phyloP scores from a whole-genome alignment of 768 basidiomycete genomes.

The Strobilomyces echinocephalus region DNA sequence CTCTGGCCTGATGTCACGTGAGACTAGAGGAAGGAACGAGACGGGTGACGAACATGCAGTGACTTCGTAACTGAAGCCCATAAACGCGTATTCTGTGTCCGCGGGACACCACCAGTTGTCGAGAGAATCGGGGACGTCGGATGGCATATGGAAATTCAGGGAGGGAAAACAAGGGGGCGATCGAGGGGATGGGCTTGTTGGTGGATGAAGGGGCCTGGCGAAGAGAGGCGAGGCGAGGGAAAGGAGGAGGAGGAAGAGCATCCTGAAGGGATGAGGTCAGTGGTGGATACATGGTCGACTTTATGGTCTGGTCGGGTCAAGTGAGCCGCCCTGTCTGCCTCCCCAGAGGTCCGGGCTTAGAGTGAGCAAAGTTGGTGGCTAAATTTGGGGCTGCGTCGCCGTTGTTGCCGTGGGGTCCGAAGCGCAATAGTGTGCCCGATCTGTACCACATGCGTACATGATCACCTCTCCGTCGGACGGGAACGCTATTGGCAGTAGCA shows the following conservation, averaged over 20 bases:
- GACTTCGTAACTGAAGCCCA: conserved; percentile 76
- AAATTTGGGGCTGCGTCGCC: no score
- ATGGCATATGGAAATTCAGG: conserved; percentile 52
- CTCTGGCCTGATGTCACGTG: conserved; percentile 48
- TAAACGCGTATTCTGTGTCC: conserved; percentile 65
- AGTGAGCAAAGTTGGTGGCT: no score
- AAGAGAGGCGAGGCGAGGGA: conserved; percentile 5
- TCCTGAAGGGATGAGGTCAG: not conserved
- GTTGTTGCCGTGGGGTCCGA: no score
- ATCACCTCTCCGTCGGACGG: no score
- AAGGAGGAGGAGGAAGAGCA: conserved; percentile 6
- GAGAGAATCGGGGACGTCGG: conserved; percentile 38
- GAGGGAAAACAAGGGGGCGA: conserved; percentile 34
- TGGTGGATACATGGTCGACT: not conserved
- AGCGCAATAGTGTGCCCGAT: no score
- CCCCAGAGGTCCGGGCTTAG: no score
- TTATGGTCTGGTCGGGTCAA: not conserved
- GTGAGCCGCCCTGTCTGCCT: no score
- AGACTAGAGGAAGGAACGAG: not conserved
- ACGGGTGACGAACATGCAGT: conserved; percentile 45
- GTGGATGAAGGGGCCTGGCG: conserved; percentile 12
- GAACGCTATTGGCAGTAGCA: no score
- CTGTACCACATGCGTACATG: no score
- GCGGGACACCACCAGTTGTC: conserved; percentile 62
- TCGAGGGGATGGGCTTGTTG: conserved; percentile 3